Percentiles rank a stretch among this genome's conserved stretches.
Evolutionary conservation across 2,329 filamentous ascomycete genomes (phyloP).

Genomic region (Simplicillium sp.): DNA sequence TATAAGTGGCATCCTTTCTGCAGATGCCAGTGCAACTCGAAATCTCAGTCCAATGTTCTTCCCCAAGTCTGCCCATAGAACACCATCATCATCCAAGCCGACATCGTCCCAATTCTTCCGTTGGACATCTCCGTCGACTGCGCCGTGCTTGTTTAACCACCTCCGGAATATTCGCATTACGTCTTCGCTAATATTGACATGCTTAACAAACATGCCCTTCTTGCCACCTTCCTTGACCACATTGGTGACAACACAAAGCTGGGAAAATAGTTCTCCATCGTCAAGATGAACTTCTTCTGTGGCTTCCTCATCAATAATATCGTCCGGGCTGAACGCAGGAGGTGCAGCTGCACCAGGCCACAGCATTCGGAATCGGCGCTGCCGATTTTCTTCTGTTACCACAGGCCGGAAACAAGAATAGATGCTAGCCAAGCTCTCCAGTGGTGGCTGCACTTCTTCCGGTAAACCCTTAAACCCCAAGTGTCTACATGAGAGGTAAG

Average conservation of each 20-base stretch:
- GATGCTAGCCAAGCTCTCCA: constrained; percentile 39
- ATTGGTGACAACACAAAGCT: constrained; percentile 60
- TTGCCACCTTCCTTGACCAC: constrained; percentile 57
- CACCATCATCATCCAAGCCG: constrained; percentile 17
- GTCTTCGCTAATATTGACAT: constrained; percentile 57
- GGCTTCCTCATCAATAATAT: constrained; percentile 29
- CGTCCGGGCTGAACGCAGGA: constrained; percentile 8
- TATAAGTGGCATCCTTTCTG: constrained; percentile 41
- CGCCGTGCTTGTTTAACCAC: constrained; percentile 51
- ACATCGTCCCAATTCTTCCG: constrained; percentile 6
- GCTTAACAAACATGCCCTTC: constrained; percentile 52
- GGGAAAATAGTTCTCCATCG: constrained; percentile 61
- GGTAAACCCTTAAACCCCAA: constrained; percentile 37
- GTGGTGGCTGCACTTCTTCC: constrained; percentile 12
- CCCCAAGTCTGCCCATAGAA: constrained; percentile 60
- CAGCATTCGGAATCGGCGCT: constrained; percentile 17
- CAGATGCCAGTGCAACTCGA: constrained; percentile 34
- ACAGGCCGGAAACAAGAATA: constrained; percentile 66
- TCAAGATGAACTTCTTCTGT: constrained; percentile 57
- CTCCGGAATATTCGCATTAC: constrained; percentile 63
- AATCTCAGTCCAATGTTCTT: constrained; percentile 62
- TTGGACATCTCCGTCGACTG: constrained; percentile 2
- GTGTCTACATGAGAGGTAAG: constrained; percentile 58
- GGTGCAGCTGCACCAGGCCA: constrained; percentile 3
- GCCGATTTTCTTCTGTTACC: constrained; percentile 41